Conservation (phyloP, 2,329 filamentous ascomycete genomes). For the Raffaelea ambrosiae region DNA sequence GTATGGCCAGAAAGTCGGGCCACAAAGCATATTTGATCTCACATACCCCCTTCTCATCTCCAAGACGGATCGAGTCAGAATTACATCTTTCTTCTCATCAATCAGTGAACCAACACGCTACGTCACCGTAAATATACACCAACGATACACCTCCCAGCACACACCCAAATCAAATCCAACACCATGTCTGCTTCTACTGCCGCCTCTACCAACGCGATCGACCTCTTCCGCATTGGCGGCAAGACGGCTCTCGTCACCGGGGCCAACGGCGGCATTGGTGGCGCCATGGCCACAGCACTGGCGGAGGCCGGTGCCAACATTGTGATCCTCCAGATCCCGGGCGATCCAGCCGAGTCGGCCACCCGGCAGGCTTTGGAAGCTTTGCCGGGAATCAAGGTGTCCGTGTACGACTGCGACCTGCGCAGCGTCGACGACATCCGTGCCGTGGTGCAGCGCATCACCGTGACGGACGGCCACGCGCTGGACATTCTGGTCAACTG, state of each 20-base stretch:
- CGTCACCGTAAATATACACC: too few relatives aligned
- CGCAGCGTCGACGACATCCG: background rate
- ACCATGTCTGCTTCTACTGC: too few relatives aligned
- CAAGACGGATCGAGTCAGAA: too few relatives aligned
- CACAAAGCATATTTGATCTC: too few relatives aligned
- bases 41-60: too few relatives aligned
- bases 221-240: background rate
- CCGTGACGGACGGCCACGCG: background rate
- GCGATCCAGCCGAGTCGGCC: background rate
- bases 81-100: too few relatives aligned
- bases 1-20: too few relatives aligned
- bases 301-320: background rate
- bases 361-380: background rate
- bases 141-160: too few relatives aligned
- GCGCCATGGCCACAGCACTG: background rate
- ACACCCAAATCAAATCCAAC: too few relatives aligned
- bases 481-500: background rate
- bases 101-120: too few relatives aligned
- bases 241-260: background rate
- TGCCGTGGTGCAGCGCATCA: background rate
- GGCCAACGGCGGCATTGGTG: background rate
- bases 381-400: background rate
- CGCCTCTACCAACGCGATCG: background rate
- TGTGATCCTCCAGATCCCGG: background rate
- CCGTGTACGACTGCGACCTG: background rate